phyloP scores from a whole-genome alignment of 257 asterid species.

The Przewalskia tangutica region DNA sequence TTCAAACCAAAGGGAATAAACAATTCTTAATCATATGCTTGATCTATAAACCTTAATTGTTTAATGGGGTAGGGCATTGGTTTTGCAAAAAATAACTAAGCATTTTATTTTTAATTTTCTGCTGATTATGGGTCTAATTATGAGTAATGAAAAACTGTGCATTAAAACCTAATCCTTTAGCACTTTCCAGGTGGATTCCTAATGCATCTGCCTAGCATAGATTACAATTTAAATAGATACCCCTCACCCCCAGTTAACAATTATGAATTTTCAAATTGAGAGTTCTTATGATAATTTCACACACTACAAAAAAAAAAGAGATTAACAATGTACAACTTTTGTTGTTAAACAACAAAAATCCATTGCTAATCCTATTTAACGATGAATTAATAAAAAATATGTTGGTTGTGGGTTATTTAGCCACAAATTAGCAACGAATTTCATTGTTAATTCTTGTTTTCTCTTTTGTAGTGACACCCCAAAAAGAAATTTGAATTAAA shows the following conservation, averaged over 20 bases:
- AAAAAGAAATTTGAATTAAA: too few species aligned
- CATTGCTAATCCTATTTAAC: too few species aligned
- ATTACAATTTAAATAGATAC: neutral
- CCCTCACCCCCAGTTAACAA: neutral
- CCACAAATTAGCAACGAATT: too few species aligned
- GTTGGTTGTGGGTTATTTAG: too few species aligned
- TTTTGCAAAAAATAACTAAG: constrained; percentile 7
- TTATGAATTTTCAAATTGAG: too few species aligned
- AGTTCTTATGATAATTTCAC: too few species aligned
- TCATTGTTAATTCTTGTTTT: too few species aligned
- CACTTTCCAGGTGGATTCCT: constrained; percentile 23
- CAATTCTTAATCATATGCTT: constrained; percentile 2
- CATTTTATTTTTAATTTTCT: neutral
- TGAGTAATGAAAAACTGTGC: constrained; percentile 16
- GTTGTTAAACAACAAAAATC: too few species aligned
- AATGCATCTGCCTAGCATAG: constrained; percentile 11
- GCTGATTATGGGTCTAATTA: constrained; percentile 25
- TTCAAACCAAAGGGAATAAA: neutral
- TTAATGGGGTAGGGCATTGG: constrained; percentile 7
- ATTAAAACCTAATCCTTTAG: neutral
- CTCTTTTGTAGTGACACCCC: too few species aligned
- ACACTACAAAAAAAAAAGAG: too few species aligned
- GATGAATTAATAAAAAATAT: too few species aligned
- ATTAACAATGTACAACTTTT: too few species aligned
- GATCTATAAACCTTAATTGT: neutral